Conservation (phyloP, 2,329 filamentous ascomycete species). For the Lachnellula occidentalis region DNA sequence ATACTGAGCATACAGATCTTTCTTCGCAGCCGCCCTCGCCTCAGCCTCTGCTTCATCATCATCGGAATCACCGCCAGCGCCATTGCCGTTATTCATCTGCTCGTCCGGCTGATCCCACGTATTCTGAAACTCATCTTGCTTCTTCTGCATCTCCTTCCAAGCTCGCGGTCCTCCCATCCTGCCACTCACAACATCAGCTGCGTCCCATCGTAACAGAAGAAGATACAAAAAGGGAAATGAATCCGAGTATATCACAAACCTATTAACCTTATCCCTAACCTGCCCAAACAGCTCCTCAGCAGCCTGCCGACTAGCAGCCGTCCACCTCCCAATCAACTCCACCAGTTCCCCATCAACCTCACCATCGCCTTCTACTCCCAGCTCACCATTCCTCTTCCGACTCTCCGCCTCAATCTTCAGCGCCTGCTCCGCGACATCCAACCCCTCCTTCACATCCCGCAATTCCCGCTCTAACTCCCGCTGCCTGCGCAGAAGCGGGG, state of each 20-base stretch:
- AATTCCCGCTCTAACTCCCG: constrained; percentile 31
- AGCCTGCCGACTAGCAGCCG: constrained; percentile 50
- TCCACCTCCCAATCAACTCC: constrained; percentile 55
- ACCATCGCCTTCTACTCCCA: constrained; percentile 33
- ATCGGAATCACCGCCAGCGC: constrained; percentile 26
- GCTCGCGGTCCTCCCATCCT: constrained; percentile 56
- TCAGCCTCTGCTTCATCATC: constrained; percentile 32
- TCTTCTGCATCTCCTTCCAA: constrained; percentile 47
- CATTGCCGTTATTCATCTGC: constrained; percentile 12
- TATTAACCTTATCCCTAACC: constrained; percentile 53
- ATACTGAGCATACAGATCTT: constrained; percentile 31
- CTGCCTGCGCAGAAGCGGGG: constrained; percentile 27
- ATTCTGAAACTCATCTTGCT: constrained; percentile 36
- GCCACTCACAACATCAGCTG: not conserved
- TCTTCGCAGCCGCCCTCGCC: constrained; percentile 34
- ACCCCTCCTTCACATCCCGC: constrained; percentile 32
- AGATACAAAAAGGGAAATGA: constrained; percentile 1
- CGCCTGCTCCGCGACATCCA: constrained; percentile 49
- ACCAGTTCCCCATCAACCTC: constrained; percentile 54
- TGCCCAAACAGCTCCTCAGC: constrained; percentile 62
- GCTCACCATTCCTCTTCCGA: constrained; percentile 6
- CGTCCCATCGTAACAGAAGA: not conserved
- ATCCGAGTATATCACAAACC: constrained; percentile 20
- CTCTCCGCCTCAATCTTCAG: constrained; percentile 40
- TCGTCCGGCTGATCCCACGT: constrained; percentile 35